A percentile compares a stretch with the other conserved stretches of the same genome.
These are phyloP conservation scores for Pichia cabralensis DNA, from an alignment of 805 yeast species.

Conservation along the genomic window DNA sequence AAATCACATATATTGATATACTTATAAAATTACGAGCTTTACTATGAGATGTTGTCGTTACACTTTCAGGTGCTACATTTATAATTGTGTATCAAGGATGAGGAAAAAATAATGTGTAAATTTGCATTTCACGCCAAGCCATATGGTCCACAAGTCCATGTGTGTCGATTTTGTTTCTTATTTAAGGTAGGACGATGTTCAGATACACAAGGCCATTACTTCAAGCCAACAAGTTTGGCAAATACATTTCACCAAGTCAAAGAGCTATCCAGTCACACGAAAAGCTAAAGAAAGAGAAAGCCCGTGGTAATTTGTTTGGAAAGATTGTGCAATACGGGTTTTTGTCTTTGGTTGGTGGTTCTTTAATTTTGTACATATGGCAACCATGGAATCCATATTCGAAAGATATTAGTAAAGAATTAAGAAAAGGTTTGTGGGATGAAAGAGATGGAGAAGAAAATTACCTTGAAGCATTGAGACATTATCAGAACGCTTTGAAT, in stretches of 20 bases:
- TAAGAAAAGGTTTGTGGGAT: conserved; percentile 75
- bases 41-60: too few species aligned
- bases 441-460: conserved; percentile 62
- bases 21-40: too few species aligned
- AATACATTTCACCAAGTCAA: conserved; percentile 10
- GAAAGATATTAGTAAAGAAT: conserved; percentile 48
- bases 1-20: too few species aligned
- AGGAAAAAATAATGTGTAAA: too few species aligned
- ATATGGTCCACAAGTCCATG: too few species aligned
- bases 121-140: too few species aligned
- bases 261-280: conserved; percentile 5
- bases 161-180: too few species aligned
- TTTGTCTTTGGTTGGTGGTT: conserved; percentile 13
- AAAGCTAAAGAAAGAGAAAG: conserved; percentile 8
- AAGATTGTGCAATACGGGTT: conserved; percentile 11
- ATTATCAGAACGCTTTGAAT: conserved; percentile 66
- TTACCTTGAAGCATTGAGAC: conserved; percentile 55
- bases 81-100: too few species aligned
- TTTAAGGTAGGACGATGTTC: too few species aligned
- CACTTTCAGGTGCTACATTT: too few species aligned
- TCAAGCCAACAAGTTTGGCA: not conserved
- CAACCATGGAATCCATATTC: conserved; percentile 29
- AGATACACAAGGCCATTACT: not conserved
- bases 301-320: conserved; percentile 10
- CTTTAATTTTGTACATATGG: conserved; percentile 19